Evolutionary conservation across 2,329 filamentous ascomycete species (phyloP).

Genomic region (Colletotrichum karsti): DNA sequence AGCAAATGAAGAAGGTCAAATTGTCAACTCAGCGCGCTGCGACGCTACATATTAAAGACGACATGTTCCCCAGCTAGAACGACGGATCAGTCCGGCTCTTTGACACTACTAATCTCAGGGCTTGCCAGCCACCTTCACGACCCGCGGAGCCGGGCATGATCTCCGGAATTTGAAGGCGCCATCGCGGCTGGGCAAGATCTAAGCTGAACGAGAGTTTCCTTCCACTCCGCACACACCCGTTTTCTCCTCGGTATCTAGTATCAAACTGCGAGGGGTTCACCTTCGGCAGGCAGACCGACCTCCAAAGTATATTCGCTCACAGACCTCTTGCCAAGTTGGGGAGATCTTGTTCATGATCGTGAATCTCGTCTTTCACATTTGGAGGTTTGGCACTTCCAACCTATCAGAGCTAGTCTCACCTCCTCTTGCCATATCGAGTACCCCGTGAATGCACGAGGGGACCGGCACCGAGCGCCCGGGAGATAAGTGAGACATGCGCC

Average conservation of each 20-base stretch:
- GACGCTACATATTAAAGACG: not conserved
- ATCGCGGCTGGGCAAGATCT: not conserved
- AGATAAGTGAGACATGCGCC: slow-evolving; percentile 15
- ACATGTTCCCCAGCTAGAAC: not conserved
- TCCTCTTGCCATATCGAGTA: not conserved
- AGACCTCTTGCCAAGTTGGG: not conserved
- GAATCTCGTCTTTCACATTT: not conserved
- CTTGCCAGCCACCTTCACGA: not conserved
- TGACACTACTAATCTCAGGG: not conserved
- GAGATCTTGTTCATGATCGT: not conserved
- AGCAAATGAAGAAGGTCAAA: not conserved
- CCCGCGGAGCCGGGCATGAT: not conserved
- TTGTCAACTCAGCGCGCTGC: too few species aligned
- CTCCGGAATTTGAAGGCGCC: not conserved
- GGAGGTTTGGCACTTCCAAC: not conserved
- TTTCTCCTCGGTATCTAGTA: too few species aligned
- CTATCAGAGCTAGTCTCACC: not conserved
- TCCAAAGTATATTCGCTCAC: not conserved
- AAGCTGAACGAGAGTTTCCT: not conserved
- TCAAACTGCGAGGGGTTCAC: not conserved
- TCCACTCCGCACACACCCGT: not conserved
- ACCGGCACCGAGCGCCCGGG: not conserved
- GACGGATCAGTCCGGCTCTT: not conserved
- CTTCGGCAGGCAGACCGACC: not conserved
- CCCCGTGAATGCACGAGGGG: not conserved